These are phyloP conservation scores for Saussurea involucrata DNA, from an alignment of 129 eudicot genomes.

Conservation along the genomic window DNA sequence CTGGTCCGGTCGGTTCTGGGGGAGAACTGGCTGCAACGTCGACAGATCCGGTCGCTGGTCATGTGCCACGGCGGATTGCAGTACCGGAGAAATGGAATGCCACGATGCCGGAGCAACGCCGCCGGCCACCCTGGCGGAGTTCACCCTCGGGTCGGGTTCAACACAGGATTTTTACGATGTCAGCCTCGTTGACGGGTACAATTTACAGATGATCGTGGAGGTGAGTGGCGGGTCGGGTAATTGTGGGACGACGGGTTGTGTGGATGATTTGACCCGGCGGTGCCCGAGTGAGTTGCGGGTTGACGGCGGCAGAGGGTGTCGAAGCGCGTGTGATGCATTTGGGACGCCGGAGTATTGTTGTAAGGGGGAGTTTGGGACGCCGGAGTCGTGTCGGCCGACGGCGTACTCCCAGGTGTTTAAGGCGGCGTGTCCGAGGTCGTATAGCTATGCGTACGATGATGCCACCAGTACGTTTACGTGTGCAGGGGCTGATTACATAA, in stretches of 20 bases:
- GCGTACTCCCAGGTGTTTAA: conserved; percentile 62
- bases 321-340: conserved; percentile 70
- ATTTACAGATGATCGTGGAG: conserved; percentile 54
- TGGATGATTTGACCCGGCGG: conserved; percentile 50
- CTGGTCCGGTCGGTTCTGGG: conserved; percentile 92
- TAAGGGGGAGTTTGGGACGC: conserved; percentile 52
- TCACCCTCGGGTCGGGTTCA: conserved; percentile 62
- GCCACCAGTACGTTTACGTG: conserved; percentile 82
- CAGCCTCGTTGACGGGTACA: conserved; percentile 74
- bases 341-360: conserved; percentile 61
- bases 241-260: conserved; percentile 63
- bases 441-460: conserved; percentile 77
- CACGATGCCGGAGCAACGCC: conserved; percentile 64
- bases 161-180: conserved; percentile 68
- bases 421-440: conserved; percentile 66
- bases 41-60: conserved; percentile 41
- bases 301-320: conserved; percentile 55
- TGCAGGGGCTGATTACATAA: conserved; percentile 47
- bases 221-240: conserved; percentile 54
- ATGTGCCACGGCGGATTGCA: conserved; percentile 61
- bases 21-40: conserved; percentile 54
- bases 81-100: conserved; percentile 55
- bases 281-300: conserved; percentile 56
- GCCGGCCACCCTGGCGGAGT: conserved; percentile 70
- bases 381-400: conserved; percentile 56